phyloP scores from a whole-genome alignment of 2,329 filamentous ascomycete species.

The Chrysoporthe puriensis region DNA sequence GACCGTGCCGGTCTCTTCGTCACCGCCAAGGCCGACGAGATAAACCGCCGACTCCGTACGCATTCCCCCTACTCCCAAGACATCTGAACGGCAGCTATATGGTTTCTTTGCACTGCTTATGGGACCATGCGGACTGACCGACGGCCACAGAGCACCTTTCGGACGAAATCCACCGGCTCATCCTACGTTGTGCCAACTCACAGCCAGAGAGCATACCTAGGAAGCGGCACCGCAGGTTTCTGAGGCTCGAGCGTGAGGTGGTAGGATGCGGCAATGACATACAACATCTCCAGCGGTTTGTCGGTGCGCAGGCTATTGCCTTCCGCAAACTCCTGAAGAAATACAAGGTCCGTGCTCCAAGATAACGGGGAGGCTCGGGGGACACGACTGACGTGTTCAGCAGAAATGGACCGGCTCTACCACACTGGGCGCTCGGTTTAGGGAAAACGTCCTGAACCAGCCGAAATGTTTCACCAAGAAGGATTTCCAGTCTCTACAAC shows the following conservation, averaged over 20 bases:
- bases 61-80: slow-evolving; percentile 17
- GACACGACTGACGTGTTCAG: slow-evolving; percentile 4
- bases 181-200: slow-evolving; percentile 47
- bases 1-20: slow-evolving; percentile 79
- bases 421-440: slow-evolving; percentile 67
- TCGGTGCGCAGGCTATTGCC: slow-evolving; percentile 72
- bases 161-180: slow-evolving; percentile 51
- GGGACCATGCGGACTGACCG: too few species aligned
- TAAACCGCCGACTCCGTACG: slow-evolving; percentile 70
- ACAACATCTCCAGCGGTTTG: slow-evolving; percentile 70
- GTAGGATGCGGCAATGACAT: slow-evolving; percentile 71
- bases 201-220: slow-evolving; percentile 40
- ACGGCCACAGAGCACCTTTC: slow-evolving; percentile 50
- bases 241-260: slow-evolving; percentile 57
- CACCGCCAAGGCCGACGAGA: slow-evolving; percentile 78
- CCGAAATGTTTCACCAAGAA: slow-evolving; percentile 73
- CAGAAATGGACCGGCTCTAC: slow-evolving; percentile 82
- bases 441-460: slow-evolving; percentile 64
- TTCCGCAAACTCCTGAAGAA: slow-evolving; percentile 87
- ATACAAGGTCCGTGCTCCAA: slow-evolving; percentile 61
- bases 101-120: neutral
- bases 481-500: slow-evolving; percentile 56
- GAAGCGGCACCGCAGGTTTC: slow-evolving; percentile 55
- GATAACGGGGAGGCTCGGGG: neutral
- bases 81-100: slow-evolving; percentile 5